Evolutionary conservation across 306 rosid species (phyloP), one percentile per base, ranked within the genome.

Genomic region (Gleditsia sinensis): DNA sequence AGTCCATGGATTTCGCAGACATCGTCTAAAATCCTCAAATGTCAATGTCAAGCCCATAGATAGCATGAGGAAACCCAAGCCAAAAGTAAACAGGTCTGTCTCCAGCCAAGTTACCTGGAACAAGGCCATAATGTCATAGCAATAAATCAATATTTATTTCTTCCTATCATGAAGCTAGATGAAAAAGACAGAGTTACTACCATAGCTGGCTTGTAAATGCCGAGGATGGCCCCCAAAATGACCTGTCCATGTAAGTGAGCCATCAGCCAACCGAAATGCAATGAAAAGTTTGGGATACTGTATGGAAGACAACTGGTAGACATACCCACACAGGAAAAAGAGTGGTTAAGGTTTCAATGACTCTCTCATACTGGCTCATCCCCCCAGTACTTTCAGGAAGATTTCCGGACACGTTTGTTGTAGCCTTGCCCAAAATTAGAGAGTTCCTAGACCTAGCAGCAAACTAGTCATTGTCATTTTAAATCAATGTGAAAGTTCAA

Each of bases 11-110:
- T 94, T 94, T 59, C 88, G 88, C 74, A 94, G 75, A 79, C 98
- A 94, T 56, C 94, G 84, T 81, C 88, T 88, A 78, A 94, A 94
- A 84, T 94, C 98, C 66, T 94, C 91, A 76, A 94, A 94, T 36
- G 94, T 91, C 86, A 94, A 83, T 39, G 98, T 94, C 86, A 90
- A 82, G 55, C 98, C 98, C 98, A 94, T 91, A 3, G 97, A 94
- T 59, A 94, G 90, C 97, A 94, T 94, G 59, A 94, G 98, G 80
- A 94, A 90, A 65, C 98, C 98, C 65, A 90, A 80, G 57, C 92
- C 94, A 77, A 91, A 76, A 20, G 97, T 91, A 76, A 94, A 94
- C 45, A 94, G 89, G 80, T 94, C 97, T 13, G 86, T 90, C 89
- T 83, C 81, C 92, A 94, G 78, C 98, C 98, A 91, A 61, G 95